phyloP scores from a whole-genome alignment of 176 grass and related monocot genomes.

The Aegilops umbellulata region DNA sequence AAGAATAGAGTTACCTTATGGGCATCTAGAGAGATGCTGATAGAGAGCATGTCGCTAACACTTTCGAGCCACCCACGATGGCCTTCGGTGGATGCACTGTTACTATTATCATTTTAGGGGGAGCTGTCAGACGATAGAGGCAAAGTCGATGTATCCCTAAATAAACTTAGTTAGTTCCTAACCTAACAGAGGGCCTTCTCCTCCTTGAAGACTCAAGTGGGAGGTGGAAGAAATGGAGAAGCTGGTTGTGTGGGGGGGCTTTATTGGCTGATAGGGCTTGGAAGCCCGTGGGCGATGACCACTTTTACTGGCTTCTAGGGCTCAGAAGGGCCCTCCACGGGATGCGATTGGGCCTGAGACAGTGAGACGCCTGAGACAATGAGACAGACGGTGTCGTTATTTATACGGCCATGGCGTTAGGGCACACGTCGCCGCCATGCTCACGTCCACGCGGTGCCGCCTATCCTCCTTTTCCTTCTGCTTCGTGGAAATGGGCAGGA shows the following conservation, averaged over 20 bases:
- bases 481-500: neutral
- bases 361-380: neutral
- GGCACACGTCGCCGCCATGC: neutral
- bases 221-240: slow-evolving; percentile 17
- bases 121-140: no score
- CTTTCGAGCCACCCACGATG: no score
- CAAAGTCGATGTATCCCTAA: no score
- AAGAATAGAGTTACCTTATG: no score
- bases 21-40: no score
- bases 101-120: no score
- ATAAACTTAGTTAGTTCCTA: no score
- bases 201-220: neutral
- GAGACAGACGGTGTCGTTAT: neutral
- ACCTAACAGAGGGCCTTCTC: no score
- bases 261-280: no score
- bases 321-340: slow-evolving; percentile 33
- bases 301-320: neutral
- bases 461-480: neutral
- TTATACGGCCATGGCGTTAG: slow-evolving; percentile 34
- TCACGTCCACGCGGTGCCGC: neutral
- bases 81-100: no score
- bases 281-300: neutral
- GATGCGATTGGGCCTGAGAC: slow-evolving; percentile 27
- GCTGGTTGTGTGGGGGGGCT: neutral
- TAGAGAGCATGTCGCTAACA: no score